Percentiles rank a stretch among this genome's conserved stretches.
These are phyloP conservation scores for Yamadazyma tumulicola DNA, from an alignment of 805 yeast genomes.

Conservation along the genomic window DNA sequence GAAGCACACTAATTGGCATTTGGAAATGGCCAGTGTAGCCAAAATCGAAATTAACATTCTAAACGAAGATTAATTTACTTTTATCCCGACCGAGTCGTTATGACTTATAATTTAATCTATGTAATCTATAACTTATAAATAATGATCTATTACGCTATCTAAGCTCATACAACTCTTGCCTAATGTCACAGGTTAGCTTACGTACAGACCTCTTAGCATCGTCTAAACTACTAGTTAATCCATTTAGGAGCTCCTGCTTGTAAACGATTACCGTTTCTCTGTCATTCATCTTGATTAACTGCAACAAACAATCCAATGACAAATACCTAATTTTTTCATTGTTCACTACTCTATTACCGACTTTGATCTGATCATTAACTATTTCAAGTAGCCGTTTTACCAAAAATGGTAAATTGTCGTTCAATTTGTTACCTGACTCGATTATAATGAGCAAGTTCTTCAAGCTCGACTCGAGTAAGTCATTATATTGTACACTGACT, in stretches of 20 bases:
- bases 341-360: conserved; percentile 22
- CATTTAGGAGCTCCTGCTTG: conserved; percentile 45
- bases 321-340: conserved; percentile 50
- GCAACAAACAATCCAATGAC: conserved; percentile 53
- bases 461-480: conserved; percentile 58
- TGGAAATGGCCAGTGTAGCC: no score
- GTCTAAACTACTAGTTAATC: conserved; percentile 54
- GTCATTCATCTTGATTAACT: conserved; percentile 38
- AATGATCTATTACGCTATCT: conserved; percentile 2
- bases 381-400: conserved; percentile 51
- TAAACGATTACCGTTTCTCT: conserved; percentile 47
- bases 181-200: conserved; percentile 69
- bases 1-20: no score
- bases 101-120: no score
- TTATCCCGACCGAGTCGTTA: no score
- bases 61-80: no score
- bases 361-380: conserved; percentile 15
- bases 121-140: background rate
- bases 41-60: no score
- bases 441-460: conserved; percentile 54
- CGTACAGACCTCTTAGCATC: conserved; percentile 75
- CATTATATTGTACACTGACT: conserved; percentile 53
- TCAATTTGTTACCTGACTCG: conserved; percentile 50
- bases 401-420: conserved; percentile 53
- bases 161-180: conserved; percentile 70